phyloP scores from a whole-genome alignment of 2,329 filamentous ascomycete species.

The Huntiella decipiens region DNA sequence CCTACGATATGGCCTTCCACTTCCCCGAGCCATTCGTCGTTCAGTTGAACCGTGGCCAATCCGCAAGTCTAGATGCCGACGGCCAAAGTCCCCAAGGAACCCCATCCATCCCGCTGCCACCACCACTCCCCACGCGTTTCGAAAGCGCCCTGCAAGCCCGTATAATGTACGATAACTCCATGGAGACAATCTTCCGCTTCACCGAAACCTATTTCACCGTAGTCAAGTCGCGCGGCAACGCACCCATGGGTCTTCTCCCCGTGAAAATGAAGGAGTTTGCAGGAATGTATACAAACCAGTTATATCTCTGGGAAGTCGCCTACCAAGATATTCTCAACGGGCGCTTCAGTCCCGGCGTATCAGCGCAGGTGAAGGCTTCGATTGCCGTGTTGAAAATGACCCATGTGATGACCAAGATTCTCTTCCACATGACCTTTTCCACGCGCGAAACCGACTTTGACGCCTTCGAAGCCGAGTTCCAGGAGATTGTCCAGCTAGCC shows the following conservation, averaged over 20 bases:
- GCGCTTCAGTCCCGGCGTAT: slow-evolving; percentile 28
- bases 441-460: slow-evolving; percentile 41
- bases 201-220: slow-evolving; percentile 33
- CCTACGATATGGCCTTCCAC: slow-evolving; percentile 50
- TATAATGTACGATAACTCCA: slow-evolving; percentile 34
- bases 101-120: neutral
- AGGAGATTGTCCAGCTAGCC: slow-evolving; percentile 36
- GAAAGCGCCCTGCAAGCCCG: slow-evolving; percentile 34
- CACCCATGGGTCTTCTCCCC: slow-evolving; percentile 34
- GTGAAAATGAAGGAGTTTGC: slow-evolving; percentile 28
- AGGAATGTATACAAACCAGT: slow-evolving; percentile 26
- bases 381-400: slow-evolving; percentile 45
- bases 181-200: slow-evolving; percentile 38
- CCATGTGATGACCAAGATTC: slow-evolving; percentile 36
- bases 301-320: slow-evolving; percentile 35
- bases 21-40: slow-evolving; percentile 44
- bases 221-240: slow-evolving; percentile 22
- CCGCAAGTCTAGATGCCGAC: neutral
- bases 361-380: slow-evolving; percentile 36
- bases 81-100: neutral
- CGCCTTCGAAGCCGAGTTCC: slow-evolving; percentile 30
- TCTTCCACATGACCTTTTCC: slow-evolving; percentile 42
- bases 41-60: slow-evolving; percentile 20
- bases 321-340: slow-evolving; percentile 35
- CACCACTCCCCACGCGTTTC: slow-evolving; percentile 25